phyloP scores from a whole-genome alignment of 345 rosid genomes.

The Camelina neglecta region DNA sequence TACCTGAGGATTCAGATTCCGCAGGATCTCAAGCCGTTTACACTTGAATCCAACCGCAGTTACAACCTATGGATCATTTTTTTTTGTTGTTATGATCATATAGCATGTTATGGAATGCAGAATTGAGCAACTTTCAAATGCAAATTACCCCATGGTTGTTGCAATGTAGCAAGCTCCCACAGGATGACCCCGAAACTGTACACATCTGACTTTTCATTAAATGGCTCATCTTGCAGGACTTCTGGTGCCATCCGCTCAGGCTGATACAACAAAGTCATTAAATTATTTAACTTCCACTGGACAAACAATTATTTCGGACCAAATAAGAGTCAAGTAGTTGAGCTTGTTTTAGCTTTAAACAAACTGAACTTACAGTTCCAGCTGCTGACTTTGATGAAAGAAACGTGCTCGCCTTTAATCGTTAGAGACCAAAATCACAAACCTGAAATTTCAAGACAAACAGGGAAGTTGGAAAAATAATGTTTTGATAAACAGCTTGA shows the following conservation, averaged over 20 bases:
- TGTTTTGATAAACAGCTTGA: background rate
- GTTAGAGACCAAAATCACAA: constrained; percentile 98
- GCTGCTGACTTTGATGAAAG: constrained; percentile 99
- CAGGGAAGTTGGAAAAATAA: background rate
- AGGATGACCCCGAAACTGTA: constrained; percentile 97
- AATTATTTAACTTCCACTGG: constrained; percentile 5
- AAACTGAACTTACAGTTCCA: constrained; percentile 85
- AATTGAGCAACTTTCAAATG: no score
- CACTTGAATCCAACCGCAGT: constrained; percentile 98
- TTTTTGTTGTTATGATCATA: no score
- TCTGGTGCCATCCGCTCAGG: constrained; percentile 99
- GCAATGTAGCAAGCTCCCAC: constrained; percentile 98
- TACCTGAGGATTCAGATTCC: constrained; percentile 76
- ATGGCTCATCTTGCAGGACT: constrained; percentile 95
- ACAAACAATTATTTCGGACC: background rate
- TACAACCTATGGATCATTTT: constrained; percentile 66
- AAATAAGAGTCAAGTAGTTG: no score
- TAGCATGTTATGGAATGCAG: no score
- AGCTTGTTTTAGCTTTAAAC: constrained; percentile 30
- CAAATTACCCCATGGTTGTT: constrained; percentile 88
- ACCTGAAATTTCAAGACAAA: constrained; percentile 59
- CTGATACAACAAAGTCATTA: constrained; percentile 47
- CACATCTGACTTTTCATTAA: constrained; percentile 93
- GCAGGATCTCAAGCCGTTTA: constrained; percentile 92
- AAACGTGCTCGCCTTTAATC: constrained; percentile 92